phyloP scores from a whole-genome alignment of 371 early-diverging fungal species.

The Mortierella sp. region DNA sequence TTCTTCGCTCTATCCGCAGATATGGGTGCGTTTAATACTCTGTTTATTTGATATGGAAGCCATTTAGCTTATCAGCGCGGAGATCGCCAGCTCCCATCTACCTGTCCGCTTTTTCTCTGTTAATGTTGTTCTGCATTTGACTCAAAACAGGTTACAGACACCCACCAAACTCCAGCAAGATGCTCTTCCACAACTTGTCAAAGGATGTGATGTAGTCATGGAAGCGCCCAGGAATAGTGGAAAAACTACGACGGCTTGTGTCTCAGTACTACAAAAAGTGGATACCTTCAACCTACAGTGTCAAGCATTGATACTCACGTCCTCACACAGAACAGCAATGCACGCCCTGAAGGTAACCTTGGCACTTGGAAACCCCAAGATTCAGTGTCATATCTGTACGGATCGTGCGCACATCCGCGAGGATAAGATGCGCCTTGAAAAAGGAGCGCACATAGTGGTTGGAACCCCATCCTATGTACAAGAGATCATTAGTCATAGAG shows the following conservation, averaged over 20 bases:
- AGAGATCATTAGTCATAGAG: conserved; percentile 87
- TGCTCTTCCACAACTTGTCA: conserved; percentile 84
- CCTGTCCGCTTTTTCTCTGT: not conserved
- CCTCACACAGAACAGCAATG: conserved; percentile 87
- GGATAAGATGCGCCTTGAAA: too few species aligned
- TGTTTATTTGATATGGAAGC: too few species aligned
- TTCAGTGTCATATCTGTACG: too few species aligned
- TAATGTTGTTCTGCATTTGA: too few species aligned
- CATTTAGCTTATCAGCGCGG: not conserved
- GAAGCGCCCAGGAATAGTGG: conserved; percentile 94
- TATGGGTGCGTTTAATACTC: conserved; percentile 11
- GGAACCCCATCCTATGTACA: conserved; percentile 76
- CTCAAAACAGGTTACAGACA: too few species aligned
- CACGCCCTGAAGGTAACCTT: conserved; percentile 62
- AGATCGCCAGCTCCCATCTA: not conserved
- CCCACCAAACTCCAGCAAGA: too few species aligned
- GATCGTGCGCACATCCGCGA: conserved; percentile 67
- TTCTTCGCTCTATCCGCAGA: conserved; percentile 21
- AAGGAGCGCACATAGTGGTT: conserved; percentile 22
- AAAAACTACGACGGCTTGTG: too few species aligned
- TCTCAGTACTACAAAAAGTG: conserved; percentile 85
- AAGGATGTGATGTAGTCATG: conserved; percentile 91
- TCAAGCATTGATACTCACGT: conserved; percentile 88
- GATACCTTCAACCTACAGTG: conserved; percentile 69
- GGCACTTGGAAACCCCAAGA: too few species aligned